Conservation (phyloP, 192 early-diverging fungal species). For the Diversispora eburnea region DNA sequence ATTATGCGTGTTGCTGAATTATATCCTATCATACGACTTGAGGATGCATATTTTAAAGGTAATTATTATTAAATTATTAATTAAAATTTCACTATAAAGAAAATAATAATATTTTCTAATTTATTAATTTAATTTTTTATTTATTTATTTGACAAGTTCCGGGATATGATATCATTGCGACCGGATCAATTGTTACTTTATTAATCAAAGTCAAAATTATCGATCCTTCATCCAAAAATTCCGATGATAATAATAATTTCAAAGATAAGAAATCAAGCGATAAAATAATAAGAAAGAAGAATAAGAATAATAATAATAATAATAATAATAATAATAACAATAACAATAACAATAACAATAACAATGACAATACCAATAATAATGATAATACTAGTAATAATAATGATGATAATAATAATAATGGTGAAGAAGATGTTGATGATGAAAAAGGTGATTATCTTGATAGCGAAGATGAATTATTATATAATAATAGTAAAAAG, state of each 20-base stretch:
- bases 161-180: constrained; percentile 76
- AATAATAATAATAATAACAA: no score
- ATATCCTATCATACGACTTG: constrained; percentile 66
- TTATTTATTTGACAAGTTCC: constrained; percentile 39
- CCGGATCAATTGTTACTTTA: constrained; percentile 76
- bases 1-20: constrained; percentile 68
- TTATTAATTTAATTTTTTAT: neutral
- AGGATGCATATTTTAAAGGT: constrained; percentile 79
- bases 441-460: constrained; percentile 33
- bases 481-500: constrained; percentile 28
- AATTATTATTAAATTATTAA: constrained; percentile 27
- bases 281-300: no score
- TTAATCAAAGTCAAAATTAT: constrained; percentile 48
- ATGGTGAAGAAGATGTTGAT: constrained; percentile 47
- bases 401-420: constrained; percentile 35
- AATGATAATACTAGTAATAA: neutral
- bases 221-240: constrained; percentile 31
- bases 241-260: constrained; percentile 21
- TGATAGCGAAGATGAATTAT: constrained; percentile 34
- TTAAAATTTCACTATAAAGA: neutral
- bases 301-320: no score
- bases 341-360: no score
- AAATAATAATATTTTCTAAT: neutral
- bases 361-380: no score
- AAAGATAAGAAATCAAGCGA: no score